Base-by-base conservation (phyloP, 768 basidiomycete species). In the Mycena galopus region DNA sequence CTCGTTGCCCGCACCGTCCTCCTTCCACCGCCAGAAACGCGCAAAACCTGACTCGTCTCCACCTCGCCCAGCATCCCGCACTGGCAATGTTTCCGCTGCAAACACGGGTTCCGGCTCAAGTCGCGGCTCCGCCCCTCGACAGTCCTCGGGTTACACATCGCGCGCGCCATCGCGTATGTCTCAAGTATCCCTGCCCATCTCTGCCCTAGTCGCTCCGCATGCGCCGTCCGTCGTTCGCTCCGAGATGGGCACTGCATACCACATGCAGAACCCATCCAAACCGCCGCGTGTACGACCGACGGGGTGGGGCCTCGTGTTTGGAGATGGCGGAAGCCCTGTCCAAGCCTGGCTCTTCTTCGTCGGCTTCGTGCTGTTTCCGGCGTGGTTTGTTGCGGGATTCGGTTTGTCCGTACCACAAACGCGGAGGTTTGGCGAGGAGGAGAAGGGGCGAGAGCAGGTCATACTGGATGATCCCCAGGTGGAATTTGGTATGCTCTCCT, bases 311-410 rank as follows among this genome's bases (percentile, higher is more conserved):
- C 84, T 93, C 64, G 85, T 85, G 11, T 85, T 90, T 62, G 85
- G 86, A 11, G 76, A 73, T 0, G 83, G 76, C n/a, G 80, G 65
- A 83, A 65, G 77, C 73, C 89, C 93, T 4, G 69, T 90, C 29
- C 93, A 94, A 71, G 91, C 92, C 16, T 94, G 94, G 94, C 79
- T 90, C 29, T 95, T 95, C 81, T 94, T 94, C 78, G 66, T 92
- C 67, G 94, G 93, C 17, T 94, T 94, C 77, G 86, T 83, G 79
- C 80, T 86, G 80, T 94, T 83, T 77, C 93, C 82, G 82, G 79
- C 93, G 82, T 94, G 92, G 84, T 94, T 83, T 93, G 84, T 79
- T 80, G 81, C 88, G 80, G 84, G 84, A 10, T 86, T 87, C 67
- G 71, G 75, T 21, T 78, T 85, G 58, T 83, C 84, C 29, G 87